Base-by-base conservation (phyloP, 352 stramenopile genomes). In the Phytophthora rubi region DNA sequence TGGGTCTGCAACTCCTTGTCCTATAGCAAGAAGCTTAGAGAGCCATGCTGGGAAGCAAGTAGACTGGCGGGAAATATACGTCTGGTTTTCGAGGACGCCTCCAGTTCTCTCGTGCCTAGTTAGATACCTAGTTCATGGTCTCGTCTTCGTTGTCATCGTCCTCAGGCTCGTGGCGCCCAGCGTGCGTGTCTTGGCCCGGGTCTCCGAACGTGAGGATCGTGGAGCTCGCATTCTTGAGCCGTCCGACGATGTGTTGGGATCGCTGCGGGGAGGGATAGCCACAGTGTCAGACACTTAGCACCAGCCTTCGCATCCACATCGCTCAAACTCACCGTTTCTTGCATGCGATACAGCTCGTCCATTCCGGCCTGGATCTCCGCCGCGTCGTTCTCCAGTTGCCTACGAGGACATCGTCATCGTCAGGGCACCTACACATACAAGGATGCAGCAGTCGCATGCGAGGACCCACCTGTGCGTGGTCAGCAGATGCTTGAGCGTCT, bases 351-450 rank as follows among this genome's bases (percentile, higher is more conserved):
- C 23, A 93, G 67, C 30, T 87, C 71, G 9, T 90, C 76, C 67
- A 93, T 75, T 59, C 88, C 85, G 8, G 63, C 74, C 73, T 91
- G 85, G 49, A 93, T 89, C 62, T 62, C 77, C 5, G 60, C 60
- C 1, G 77, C 79, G 37, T 93, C 83, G 7, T 78, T 75, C 48
- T 85, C 81, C 23, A 92, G 64, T 58, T 81, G 77, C 15, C 84
- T 92, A 48, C n/a, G 23, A 42, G 35, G 35, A 15, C 8, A 42
- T 28, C 13, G 39, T 32, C 4, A n/a, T 30, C 23, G 26, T 75
- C 21, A 74, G 13, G 39, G 15, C 39, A 6, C 9, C 9, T 13
- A 42, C 35, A 26, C 23, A 1, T 26, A 26, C 23, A 42, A 42
- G 35, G 1, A 12, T 4, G 35, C 0, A 42, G 15, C 28, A 91